These are phyloP conservation scores for Carex sylvatica DNA, from an alignment of 202 grass and related monocot species.

Conservation along the genomic window DNA sequence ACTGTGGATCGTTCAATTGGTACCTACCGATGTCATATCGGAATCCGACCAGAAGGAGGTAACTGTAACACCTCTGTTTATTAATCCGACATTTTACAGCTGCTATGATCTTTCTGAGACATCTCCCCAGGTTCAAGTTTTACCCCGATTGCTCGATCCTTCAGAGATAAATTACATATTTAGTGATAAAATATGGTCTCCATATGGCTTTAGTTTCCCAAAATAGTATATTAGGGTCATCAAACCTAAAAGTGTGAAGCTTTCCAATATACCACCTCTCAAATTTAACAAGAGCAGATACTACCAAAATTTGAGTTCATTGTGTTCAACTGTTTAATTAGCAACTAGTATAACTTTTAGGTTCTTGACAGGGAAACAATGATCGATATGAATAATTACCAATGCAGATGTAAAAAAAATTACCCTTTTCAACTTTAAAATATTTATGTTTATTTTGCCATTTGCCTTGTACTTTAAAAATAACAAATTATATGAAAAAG, in stretches of 20 bases:
- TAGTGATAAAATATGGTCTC: not conserved
- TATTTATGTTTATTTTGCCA: not conserved
- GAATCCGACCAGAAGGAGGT: not conserved
- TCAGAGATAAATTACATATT: constrained; percentile 13
- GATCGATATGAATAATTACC: no score
- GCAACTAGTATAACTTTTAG: no score
- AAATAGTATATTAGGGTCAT: not conserved
- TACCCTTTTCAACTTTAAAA: no score
- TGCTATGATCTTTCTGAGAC: not conserved
- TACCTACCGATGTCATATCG: not conserved
- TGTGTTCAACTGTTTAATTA: no score
- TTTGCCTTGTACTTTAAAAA: no score
- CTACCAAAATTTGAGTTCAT: not conserved
- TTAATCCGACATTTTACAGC: constrained; percentile 28
- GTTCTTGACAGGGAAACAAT: no score
- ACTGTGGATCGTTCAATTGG: constrained; percentile 29
- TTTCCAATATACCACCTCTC: not conserved
- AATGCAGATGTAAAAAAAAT: no score
- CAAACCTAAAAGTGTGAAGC: not conserved
- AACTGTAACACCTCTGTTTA: not conserved
- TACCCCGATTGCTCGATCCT: constrained; percentile 12
- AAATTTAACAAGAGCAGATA: not conserved
- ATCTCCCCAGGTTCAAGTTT: not conserved
- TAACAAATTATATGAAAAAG: no score
- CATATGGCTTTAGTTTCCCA: not conserved